These are phyloP conservation scores for Caulochytrium protostelioides DNA, from an alignment of 371 early-diverging fungal species.

Conservation along the genomic window DNA sequence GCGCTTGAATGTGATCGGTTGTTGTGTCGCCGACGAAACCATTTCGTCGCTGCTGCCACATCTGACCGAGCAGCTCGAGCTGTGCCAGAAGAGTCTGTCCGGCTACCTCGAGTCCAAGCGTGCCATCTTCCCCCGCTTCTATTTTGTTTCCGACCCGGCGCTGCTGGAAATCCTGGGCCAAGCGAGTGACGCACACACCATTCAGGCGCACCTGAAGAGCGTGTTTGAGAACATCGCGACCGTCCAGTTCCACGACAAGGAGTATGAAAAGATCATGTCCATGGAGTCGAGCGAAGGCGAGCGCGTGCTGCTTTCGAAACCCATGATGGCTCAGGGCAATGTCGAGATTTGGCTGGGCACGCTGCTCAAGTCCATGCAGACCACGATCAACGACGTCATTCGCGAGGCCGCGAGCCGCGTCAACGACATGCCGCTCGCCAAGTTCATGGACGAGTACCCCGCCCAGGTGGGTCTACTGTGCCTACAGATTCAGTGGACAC, in stretches of 20 bases:
- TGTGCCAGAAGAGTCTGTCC: conserved; percentile 36
- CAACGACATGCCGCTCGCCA: conserved; percentile 27
- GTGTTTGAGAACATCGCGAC: conserved; percentile 33
- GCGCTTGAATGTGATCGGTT: conserved; percentile 36
- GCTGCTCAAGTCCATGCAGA: conserved; percentile 29
- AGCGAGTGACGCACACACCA: conserved; percentile 39
- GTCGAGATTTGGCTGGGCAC: conserved; percentile 39
- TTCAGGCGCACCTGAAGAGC: conserved; percentile 33
- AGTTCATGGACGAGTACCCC: conserved; percentile 39
- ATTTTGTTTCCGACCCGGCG: conserved; percentile 39
- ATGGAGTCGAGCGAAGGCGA: conserved; percentile 35
- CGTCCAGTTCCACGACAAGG: conserved; percentile 38
- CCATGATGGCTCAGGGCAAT: conserved; percentile 34
- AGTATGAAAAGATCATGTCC: conserved; percentile 37
- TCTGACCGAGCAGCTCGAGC: conserved; percentile 36
- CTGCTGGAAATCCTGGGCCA: conserved; percentile 38
- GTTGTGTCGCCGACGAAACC: conserved; percentile 36
- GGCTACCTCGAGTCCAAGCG: conserved; percentile 40
- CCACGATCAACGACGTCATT: conserved; percentile 31
- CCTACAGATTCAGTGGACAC: conserved; percentile 34
- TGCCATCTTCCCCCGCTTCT: conserved; percentile 41
- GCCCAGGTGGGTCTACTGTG: conserved; percentile 38
- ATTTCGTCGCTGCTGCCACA: conserved; percentile 36
- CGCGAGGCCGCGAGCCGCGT: conserved; percentile 23
- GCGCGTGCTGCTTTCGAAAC: conserved; percentile 21